phyloP scores from a whole-genome alignment of 2,329 filamentous ascomycete genomes.

The Penicillium oxalicum region DNA sequence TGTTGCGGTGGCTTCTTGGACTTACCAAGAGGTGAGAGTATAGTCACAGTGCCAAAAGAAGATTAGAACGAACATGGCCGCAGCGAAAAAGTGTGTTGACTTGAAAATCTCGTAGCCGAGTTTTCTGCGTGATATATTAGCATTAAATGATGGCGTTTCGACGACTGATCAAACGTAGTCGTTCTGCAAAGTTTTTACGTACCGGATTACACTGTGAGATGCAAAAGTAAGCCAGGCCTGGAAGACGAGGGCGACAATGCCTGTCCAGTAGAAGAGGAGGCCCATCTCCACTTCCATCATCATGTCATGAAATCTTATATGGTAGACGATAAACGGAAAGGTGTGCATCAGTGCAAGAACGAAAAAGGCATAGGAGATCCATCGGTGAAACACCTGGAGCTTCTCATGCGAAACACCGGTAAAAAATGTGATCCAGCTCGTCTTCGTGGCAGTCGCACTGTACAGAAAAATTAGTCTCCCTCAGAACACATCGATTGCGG shows the following conservation, averaged over 20 bases:
- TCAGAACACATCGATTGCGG: not conserved
- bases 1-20: too few relatives aligned
- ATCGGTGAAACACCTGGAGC: conserved; percentile 48
- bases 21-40: conserved; percentile 51
- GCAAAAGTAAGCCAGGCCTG: conserved; percentile 51
- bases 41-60: conserved; percentile 58
- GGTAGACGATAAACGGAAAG: conserved; percentile 52
- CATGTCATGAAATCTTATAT: conserved; percentile 42
- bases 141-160: not conserved
- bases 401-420: conserved; percentile 54
- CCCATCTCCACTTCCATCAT: too few relatives aligned
- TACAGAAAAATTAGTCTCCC: not conserved
- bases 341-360: conserved; percentile 51
- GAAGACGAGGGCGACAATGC: conserved; percentile 48
- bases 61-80: conserved; percentile 51
- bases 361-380: conserved; percentile 51
- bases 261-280: conserved; percentile 53
- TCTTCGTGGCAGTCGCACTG: conserved; percentile 45
- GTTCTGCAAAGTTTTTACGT: too few relatives aligned
- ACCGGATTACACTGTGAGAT: conserved; percentile 25
- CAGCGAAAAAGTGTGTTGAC: conserved; percentile 49
- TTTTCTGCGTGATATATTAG: conserved; percentile 32
- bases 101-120: conserved; percentile 59
- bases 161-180: not conserved
- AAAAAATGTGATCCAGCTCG: conserved; percentile 48